Percentiles rank a stretch among this genome's conserved stretches.
phyloP scores from a whole-genome alignment of 2,329 filamentous ascomycete genomes.

The Mycosphaerella sp. region DNA sequence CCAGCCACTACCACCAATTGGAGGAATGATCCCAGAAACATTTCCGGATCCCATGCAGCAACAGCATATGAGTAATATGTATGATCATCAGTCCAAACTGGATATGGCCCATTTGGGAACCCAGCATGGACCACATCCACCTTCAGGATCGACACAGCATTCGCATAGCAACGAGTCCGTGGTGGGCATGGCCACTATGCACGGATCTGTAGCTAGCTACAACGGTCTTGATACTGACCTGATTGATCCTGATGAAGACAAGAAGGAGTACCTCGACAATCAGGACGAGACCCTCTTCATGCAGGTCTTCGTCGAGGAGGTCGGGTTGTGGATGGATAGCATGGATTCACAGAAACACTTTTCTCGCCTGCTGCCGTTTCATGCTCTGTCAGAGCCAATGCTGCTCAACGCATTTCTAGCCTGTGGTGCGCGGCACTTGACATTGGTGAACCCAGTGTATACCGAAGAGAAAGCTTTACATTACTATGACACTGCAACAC shows the following conservation, averaged over 20 bases:
- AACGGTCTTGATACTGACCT: slow-evolving; percentile 34
- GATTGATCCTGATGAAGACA: slow-evolving; percentile 40
- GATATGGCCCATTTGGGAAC: slow-evolving; percentile 27
- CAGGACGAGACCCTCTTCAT: slow-evolving; percentile 80
- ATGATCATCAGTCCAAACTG: slow-evolving; percentile 34
- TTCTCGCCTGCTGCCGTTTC: slow-evolving; percentile 73
- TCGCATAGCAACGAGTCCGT: slow-evolving; percentile 23
- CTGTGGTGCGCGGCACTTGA: slow-evolving; percentile 77
- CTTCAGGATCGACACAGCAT: slow-evolving; percentile 23
- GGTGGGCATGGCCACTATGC: slow-evolving; percentile 22
- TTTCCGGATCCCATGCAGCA: slow-evolving; percentile 38
- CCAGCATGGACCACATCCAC: slow-evolving; percentile 17
- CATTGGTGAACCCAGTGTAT: slow-evolving; percentile 62
- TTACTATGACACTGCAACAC: slow-evolving; percentile 82
- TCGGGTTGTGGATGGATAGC: slow-evolving; percentile 90
- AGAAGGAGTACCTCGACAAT: slow-evolving; percentile 60
- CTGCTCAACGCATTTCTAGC: slow-evolving; percentile 82
- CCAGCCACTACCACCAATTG: slow-evolving; percentile 48
- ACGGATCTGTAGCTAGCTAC: slow-evolving; percentile 31
- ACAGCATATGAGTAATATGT: slow-evolving; percentile 35
- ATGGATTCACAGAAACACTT: slow-evolving; percentile 82
- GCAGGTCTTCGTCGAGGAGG: slow-evolving; percentile 86
- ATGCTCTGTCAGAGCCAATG: slow-evolving; percentile 77
- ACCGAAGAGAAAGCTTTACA: slow-evolving; percentile 70
- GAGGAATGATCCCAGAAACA: slow-evolving; percentile 44